Evolutionary conservation across 2,329 filamentous ascomycete genomes (phyloP).

Genomic region (Colletotrichum noveboracense): DNA sequence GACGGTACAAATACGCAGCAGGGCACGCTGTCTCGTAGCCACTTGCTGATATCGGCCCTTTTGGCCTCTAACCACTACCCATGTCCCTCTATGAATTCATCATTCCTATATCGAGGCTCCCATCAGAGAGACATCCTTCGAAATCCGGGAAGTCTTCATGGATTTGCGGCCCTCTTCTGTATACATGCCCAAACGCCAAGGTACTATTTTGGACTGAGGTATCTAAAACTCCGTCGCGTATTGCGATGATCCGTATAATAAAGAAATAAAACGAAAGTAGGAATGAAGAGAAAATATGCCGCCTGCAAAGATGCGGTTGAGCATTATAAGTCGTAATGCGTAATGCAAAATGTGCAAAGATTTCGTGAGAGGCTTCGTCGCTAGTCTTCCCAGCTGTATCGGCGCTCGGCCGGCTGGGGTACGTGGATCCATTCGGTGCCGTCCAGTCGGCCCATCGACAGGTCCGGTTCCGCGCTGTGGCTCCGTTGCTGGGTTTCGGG

Average conservation of each 20-base stretch:
- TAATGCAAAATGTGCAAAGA: background rate
- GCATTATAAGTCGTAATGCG: background rate
- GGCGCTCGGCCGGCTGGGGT: conserved; percentile 52
- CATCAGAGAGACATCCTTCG: background rate
- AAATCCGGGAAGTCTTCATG: background rate
- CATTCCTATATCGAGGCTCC: background rate
- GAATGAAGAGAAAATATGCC: background rate
- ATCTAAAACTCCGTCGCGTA: conserved; percentile 6
- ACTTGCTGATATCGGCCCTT: background rate
- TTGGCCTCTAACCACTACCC: background rate
- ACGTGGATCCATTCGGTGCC: conserved; percentile 54
- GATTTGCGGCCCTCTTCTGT: background rate
- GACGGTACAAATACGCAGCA: background rate
- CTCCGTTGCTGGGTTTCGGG: conserved; percentile 13
- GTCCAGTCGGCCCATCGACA: conserved; percentile 44
- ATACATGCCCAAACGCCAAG: background rate
- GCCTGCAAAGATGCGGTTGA: background rate
- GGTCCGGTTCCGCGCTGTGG: conserved; percentile 24
- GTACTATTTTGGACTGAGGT: background rate
- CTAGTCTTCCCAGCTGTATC: conserved; percentile 58
- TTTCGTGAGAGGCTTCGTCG: conserved; percentile 11
- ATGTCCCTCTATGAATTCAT: background rate
- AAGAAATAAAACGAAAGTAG: background rate
- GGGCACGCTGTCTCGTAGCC: background rate
- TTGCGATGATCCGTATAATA: background rate